Conservation (phyloP, 371 early-diverging fungal species). For the Funneliformis caledonium region DNA sequence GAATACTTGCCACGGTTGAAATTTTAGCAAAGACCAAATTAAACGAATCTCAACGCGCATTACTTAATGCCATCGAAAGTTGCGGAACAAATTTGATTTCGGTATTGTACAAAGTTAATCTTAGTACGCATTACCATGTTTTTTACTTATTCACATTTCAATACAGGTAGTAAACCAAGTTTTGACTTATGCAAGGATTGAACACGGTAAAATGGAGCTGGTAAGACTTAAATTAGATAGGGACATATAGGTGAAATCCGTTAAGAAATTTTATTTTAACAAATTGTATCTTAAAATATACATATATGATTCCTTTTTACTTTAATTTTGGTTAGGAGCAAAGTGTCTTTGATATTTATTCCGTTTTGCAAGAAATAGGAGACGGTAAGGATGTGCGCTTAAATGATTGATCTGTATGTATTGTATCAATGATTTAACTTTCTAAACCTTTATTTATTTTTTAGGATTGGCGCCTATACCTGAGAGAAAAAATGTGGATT, state of each 20-base stretch:
- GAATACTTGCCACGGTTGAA: conserved; percentile 7
- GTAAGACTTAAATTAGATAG: background rate
- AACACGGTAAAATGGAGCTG: conserved; percentile 8
- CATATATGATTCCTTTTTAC: background rate
- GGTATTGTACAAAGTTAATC: background rate
- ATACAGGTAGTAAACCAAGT: conserved; percentile 20
- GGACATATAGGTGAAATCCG: no score
- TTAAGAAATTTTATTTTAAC: no score
- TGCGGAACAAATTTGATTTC: conserved; percentile 24
- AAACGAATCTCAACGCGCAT: conserved; percentile 22
- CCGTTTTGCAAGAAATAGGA: conserved; percentile 12
- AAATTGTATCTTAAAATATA: no score
- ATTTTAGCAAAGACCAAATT: conserved; percentile 14
- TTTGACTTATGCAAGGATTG: conserved; percentile 18
- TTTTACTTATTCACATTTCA: background rate
- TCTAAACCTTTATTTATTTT: background rate
- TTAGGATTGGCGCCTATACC: conserved; percentile 18
- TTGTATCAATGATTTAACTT: background rate
- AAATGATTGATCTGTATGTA: background rate
- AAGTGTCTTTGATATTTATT: background rate
- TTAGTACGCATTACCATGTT: background rate
- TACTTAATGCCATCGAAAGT: conserved; percentile 24
- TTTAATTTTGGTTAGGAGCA: background rate
- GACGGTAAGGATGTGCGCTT: background rate
- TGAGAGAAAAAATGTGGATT: conserved; percentile 7